Base-by-base conservation (phyloP, 176 grass and related monocot species). In the Triticum monococcum region DNA sequence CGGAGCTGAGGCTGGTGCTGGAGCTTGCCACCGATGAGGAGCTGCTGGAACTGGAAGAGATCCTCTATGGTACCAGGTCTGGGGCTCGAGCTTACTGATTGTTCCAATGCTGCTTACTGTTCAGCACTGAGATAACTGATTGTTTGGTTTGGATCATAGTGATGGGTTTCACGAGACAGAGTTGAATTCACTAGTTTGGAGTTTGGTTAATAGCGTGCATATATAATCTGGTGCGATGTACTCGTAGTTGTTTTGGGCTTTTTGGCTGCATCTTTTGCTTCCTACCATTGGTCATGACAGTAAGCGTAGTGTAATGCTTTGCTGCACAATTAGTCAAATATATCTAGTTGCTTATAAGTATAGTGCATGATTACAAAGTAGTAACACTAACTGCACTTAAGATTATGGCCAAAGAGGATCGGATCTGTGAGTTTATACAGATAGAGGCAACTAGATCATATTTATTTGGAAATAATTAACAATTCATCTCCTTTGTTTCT, bases 11-110 rank as follows among this genome's bases (percentile, higher is more conserved):
- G 82, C 31, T 89, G 77, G 96, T 98, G 82, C 92, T 98, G 32
- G 96, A 98, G 71, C 88, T 98, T 9, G 96, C 96, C 5, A 92
- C 92, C 5, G 82, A 96, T 10, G 86, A 89, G 20, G 96, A 98
- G 83, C 81, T 98, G 85, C 45, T 92, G 81, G 96, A 98, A 79
- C 54, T 98, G 4, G 89, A 98, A 77, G 84, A 86, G 22, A 98
- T 98, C 87, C 93, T 98, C 37, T 98, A 96, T 20, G 88, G 92
- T 14, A 89, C 93, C 71, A 98, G 96, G 96, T 96, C 80, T 54
- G 62, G 26, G 81, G 50, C 50, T 54, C 16, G 50, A 12, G 41
- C 68, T 32, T 90, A 28, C 59, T 64, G 40, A 13, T 43, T 88
- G 22, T 43, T 76, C 52, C 40, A 20, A 37, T 50, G 25, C 61